Conservation (phyloP, 495 filamentous ascomycete genomes). For the Massariosphaeria phaeospora region DNA sequence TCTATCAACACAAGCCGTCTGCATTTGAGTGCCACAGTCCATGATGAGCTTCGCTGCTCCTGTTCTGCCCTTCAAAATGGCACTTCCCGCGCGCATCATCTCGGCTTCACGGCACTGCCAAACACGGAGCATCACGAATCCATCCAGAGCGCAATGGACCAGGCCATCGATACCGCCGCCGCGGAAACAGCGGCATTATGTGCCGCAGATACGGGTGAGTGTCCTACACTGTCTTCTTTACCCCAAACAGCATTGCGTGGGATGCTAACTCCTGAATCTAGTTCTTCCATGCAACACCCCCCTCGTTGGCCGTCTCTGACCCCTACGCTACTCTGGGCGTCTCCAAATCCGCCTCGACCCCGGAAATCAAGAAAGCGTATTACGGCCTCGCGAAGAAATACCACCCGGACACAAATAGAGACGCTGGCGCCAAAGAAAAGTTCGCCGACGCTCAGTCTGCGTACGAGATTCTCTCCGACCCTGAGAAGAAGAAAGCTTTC, state of each 20-base stretch:
- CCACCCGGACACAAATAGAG: conserved; percentile 97
- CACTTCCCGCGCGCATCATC: conserved; percentile 32
- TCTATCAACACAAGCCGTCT: conserved; percentile 7
- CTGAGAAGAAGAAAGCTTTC: conserved; percentile 84
- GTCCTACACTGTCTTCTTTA: background rate
- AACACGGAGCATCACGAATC: conserved; percentile 10
- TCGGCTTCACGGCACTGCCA: conserved; percentile 25
- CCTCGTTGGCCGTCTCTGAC: conserved; percentile 61
- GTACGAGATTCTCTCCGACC: conserved; percentile 87
- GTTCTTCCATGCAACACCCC: conserved; percentile 71
- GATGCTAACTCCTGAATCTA: conserved; percentile 40
- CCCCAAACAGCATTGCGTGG: too few species aligned
- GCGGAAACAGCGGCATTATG: conserved; percentile 18
- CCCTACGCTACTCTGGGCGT: conserved; percentile 88
- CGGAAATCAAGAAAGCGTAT: conserved; percentile 97
- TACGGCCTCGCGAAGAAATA: conserved; percentile 97
- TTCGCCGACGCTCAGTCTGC: conserved; percentile 87
- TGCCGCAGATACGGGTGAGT: conserved; percentile 24
- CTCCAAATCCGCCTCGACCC: conserved; percentile 65
- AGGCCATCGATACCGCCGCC: conserved; percentile 8
- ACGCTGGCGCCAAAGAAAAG: conserved; percentile 81
- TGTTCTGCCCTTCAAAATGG: conserved; percentile 29
- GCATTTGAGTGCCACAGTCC: background rate
- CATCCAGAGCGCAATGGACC: conserved; percentile 18
- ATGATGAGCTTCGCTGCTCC: conserved; percentile 39